A percentile compares a stretch with the other conserved stretches of the same genome.
phyloP scores from a whole-genome alignment of 2,329 filamentous ascomycete species.

The Plenodomus biglobosus region DNA sequence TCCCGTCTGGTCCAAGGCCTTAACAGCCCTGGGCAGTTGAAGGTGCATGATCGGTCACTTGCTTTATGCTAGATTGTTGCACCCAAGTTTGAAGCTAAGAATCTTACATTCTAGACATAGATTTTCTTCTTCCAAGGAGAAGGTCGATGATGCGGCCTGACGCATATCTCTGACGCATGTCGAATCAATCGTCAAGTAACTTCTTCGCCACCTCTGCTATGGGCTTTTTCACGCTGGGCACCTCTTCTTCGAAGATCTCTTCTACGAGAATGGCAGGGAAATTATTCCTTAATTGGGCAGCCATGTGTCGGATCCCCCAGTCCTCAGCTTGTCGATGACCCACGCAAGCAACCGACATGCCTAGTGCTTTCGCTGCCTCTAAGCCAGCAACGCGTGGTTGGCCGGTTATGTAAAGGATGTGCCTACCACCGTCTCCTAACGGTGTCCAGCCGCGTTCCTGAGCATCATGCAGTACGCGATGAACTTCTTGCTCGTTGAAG shows the following conservation, averaged over 20 bases:
- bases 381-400: slow-evolving; percentile 40
- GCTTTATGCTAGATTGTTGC: no score
- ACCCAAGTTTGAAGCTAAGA: no score
- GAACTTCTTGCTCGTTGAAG: slow-evolving; percentile 42
- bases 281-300: slow-evolving; percentile 24
- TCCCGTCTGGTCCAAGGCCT: no score
- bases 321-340: slow-evolving; percentile 45
- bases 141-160: no score
- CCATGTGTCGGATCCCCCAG: slow-evolving; percentile 45
- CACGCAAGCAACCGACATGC: slow-evolving; percentile 43
- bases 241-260: slow-evolving; percentile 43
- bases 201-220: neutral
- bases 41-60: no score
- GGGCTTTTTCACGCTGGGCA: neutral
- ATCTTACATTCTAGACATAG: no score
- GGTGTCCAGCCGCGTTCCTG: slow-evolving; percentile 27
- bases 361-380: slow-evolving; percentile 32
- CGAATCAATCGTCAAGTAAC: neutral
- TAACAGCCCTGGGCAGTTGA: no score
- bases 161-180: no score
- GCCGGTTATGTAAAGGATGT: slow-evolving; percentile 45
- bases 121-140: no score
- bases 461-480: slow-evolving; percentile 36
- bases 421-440: slow-evolving; percentile 21
- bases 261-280: slow-evolving; percentile 38